Conservation (phyloP, 1,284 basidiomycete genomes). For the Apiotrichum brassicae region DNA sequence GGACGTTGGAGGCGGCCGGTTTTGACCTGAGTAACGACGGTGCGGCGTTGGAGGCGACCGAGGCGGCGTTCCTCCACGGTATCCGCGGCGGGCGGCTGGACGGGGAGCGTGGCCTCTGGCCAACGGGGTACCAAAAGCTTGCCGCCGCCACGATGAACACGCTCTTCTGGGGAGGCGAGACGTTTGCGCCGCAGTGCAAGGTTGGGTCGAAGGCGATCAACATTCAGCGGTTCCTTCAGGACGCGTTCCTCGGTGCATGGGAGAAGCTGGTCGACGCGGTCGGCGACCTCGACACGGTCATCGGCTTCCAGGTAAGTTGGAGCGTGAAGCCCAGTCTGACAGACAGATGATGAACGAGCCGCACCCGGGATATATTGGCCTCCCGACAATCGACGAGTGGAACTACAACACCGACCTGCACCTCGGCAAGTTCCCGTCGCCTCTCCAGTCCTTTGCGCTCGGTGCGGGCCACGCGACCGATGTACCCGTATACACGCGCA, state of each 20-base stretch:
- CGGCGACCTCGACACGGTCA: conserved; percentile 66
- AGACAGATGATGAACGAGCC: conserved; percentile 88
- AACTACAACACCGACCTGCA: conserved; percentile 92
- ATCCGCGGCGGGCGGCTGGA: conserved; percentile 52
- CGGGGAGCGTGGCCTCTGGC: conserved; percentile 73
- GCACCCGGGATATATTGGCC: conserved; percentile 81
- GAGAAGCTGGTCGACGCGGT: conserved; percentile 63
- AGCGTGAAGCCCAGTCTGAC: background rate
- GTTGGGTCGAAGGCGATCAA: conserved; percentile 55
- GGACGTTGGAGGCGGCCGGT: conserved; percentile 75
- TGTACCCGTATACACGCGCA: conserved; percentile 68
- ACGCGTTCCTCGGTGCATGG: conserved; percentile 72
- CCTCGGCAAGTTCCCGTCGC: conserved; percentile 70
- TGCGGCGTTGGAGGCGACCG: conserved; percentile 64
- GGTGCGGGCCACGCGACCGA: conserved; percentile 68
- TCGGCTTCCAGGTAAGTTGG: conserved; percentile 74
- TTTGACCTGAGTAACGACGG: conserved; percentile 58
- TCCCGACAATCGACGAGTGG: conserved; percentile 75
- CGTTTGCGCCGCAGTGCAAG: conserved; percentile 67
- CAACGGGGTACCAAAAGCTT: conserved; percentile 76
- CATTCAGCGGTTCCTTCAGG: conserved; percentile 78
- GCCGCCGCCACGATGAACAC: conserved; percentile 82
- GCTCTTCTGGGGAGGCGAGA: conserved; percentile 83
- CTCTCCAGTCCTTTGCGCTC: conserved; percentile 76
- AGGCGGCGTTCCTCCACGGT: conserved; percentile 76